Evolutionary conservation across 306 rosid genomes (phyloP), one percentile per base, ranked within the genome.

Genomic region (Acacia melanoxylon): DNA sequence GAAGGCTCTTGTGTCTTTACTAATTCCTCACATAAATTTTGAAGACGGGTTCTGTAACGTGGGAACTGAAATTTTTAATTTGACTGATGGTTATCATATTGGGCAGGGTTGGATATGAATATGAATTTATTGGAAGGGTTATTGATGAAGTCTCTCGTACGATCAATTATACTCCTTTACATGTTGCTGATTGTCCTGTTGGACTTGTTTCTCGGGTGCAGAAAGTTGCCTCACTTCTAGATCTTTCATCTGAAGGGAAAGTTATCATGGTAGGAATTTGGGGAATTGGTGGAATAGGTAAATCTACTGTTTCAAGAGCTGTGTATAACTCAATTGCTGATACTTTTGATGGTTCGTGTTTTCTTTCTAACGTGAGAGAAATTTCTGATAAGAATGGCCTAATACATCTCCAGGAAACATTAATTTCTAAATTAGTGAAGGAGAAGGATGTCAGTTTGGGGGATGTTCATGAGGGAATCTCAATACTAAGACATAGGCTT

Each of bases 271-370:
- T 78, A 0, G 82, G 83, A 16, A 72, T 69, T 5, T 41, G 8
- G 6, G 83, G 83, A 5, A 48, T n/a, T 19, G 74, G 74, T 12
- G 81, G 75, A 20, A 31, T 66, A 45, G 75, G 75, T 8, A 78
- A 80, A 72, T 8, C 83, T n/a, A 70, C 78, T 16, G 2, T 80
- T 22, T 77, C 77, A 16, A 8, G 77, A 17, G 61, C 59, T 2
- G 15, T 80, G 20, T 56, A 70, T 72, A 71, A 80, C 45, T 41
- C 8, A 0, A 24, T 80, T 14, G 68, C 61, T 25, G 29, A 68
- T 14, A 7, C 25, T n/a, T 80, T 80, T 44, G 83, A 80, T 33
- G 27, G 25, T 51, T 14, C n/a, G 22, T 44, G 65, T 41, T 78
- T 78, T 62, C 68, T 68, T 12, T 20, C 49, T n/a, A 8, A 78